A percentile compares a stretch with the other conserved stretches of the same genome.
phyloP scores from a whole-genome alignment of 164 flowering plant species.

The Vitis rotundifolia region DNA sequence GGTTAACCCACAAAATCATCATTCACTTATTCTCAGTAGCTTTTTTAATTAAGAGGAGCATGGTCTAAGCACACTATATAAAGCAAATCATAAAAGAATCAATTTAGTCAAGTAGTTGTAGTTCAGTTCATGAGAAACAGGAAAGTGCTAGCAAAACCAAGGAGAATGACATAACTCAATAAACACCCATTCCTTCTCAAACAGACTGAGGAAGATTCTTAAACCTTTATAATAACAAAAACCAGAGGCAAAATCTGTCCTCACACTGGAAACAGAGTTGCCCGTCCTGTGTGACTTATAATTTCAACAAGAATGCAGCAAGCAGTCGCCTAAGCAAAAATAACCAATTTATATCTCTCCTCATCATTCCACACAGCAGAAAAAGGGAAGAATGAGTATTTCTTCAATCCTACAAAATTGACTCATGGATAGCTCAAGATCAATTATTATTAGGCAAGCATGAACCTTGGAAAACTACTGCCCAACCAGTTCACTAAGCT shows the following conservation, averaged over 20 bases:
- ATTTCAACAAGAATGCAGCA: not conserved
- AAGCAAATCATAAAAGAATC: too few relatives aligned
- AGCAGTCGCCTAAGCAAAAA: not conserved
- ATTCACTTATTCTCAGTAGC: too few relatives aligned
- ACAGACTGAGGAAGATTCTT: not conserved
- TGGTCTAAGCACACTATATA: too few relatives aligned
- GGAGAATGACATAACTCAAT: not conserved
- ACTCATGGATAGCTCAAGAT: not conserved
- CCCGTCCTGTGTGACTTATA: not conserved
- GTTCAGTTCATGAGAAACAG: not conserved
- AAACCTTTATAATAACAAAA: too few relatives aligned
- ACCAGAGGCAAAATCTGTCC: too few relatives aligned
- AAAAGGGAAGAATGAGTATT: not conserved
- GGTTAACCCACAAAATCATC: not conserved
- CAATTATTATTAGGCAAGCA: not conserved
- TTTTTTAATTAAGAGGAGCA: too few relatives aligned
- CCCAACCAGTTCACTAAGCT: not conserved
- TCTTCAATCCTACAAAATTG: not conserved
- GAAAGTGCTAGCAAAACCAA: not conserved
- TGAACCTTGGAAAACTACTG: not conserved
- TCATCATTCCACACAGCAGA: not conserved
- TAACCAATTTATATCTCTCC: not conserved
- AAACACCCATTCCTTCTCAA: not conserved
- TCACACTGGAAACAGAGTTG: not conserved
- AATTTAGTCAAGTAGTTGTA: not conserved